Conservation (phyloP, 345 rosid species). For the Durio zibethinus region DNA sequence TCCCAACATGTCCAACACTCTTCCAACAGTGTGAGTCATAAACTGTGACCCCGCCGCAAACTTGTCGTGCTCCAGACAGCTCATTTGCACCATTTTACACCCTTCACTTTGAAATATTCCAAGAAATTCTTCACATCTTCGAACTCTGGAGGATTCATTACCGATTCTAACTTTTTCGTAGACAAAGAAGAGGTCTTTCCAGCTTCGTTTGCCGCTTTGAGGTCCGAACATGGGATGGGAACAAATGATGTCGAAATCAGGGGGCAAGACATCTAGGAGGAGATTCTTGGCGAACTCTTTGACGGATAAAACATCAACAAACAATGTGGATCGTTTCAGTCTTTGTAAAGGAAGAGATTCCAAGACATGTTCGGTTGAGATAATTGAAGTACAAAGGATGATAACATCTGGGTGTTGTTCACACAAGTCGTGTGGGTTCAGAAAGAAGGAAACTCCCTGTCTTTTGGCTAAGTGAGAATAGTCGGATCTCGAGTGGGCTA, state of each 20-base stretch:
- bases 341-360: constrained; percentile 54
- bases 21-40: constrained; percentile 50
- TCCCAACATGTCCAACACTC: constrained; percentile 43
- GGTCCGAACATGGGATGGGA: constrained; percentile 87
- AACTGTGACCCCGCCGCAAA: constrained; percentile 56
- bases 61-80: constrained; percentile 48
- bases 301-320: constrained; percentile 76
- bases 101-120: constrained; percentile 40
- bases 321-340: constrained; percentile 57
- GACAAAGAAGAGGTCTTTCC: constrained; percentile 51
- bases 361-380: constrained; percentile 52
- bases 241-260: constrained; percentile 64
- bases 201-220: constrained; percentile 49
- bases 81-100: constrained; percentile 60
- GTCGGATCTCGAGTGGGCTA: constrained; percentile 65
- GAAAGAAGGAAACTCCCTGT: constrained; percentile 54
- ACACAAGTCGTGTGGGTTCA: constrained; percentile 43
- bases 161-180: constrained; percentile 70
- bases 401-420: constrained; percentile 62
- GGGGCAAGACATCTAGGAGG: constrained; percentile 45
- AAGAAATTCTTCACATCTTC: constrained; percentile 38
- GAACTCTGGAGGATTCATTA: constrained; percentile 29
- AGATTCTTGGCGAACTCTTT: constrained; percentile 58
- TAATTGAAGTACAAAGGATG: constrained; percentile 60
- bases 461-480: constrained; percentile 36